Conservation (phyloP, 1,284 basidiomycete species). For the Ceratobasidium sp. region DNA sequence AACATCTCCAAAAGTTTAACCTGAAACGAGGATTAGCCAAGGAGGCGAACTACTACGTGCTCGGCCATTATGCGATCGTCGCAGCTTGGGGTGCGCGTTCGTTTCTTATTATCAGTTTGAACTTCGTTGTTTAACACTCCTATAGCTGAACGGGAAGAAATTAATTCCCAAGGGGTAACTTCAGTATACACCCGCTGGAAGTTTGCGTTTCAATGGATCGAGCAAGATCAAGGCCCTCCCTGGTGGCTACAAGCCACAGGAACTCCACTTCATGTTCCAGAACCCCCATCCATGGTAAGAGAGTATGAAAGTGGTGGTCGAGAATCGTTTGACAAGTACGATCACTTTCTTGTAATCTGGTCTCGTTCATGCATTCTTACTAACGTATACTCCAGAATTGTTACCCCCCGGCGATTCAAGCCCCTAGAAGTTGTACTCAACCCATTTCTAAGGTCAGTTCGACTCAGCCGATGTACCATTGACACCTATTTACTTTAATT, state of each 20-base stretch:
- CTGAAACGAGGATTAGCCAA: conserved; percentile 24
- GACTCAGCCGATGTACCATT: background rate
- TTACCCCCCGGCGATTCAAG: background rate
- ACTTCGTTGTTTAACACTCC: background rate
- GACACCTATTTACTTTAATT: background rate
- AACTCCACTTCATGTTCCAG: background rate
- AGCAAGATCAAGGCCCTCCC: conserved; percentile 31
- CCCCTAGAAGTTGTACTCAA: conserved; percentile 8
- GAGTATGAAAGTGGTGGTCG: background rate
- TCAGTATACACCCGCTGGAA: conserved; percentile 37
- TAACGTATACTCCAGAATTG: background rate
- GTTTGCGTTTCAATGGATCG: conserved; percentile 43
- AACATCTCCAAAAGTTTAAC: conserved; percentile 33
- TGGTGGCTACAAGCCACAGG: conserved; percentile 31
- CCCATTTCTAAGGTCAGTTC: conserved; percentile 16
- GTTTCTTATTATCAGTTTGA: background rate
- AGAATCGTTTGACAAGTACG: conserved; percentile 15
- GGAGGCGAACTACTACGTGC: conserved; percentile 36
- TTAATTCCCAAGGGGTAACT: conserved; percentile 9
- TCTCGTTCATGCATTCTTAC: background rate
- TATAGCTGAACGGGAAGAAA: conserved; percentile 34
- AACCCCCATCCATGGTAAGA: background rate
- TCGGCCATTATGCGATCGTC: conserved; percentile 42
- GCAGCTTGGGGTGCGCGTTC: conserved; percentile 34
- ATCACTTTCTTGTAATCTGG: no score